These are phyloP conservation scores for Tremella mesenterica DNA, from an alignment of 768 basidiomycete genomes.

Conservation along the genomic window DNA sequence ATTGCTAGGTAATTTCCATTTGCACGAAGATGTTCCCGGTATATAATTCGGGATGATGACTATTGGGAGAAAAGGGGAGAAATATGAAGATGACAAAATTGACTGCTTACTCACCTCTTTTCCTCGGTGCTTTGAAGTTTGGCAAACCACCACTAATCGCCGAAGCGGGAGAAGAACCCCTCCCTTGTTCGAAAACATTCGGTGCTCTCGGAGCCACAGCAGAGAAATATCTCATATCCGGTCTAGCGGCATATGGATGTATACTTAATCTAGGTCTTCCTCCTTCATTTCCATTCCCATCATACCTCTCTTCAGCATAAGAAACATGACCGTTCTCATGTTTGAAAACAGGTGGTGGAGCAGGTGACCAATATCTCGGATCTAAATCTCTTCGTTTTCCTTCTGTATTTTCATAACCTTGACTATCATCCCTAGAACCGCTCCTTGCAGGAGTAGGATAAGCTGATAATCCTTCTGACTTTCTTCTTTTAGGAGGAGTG, in stretches of 20 bases:
- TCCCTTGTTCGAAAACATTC: neutral
- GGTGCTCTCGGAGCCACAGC: neutral
- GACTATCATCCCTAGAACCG: neutral
- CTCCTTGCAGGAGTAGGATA: neutral
- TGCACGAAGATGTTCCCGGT: too few species aligned
- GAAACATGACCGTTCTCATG: neutral
- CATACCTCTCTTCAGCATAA: too few species aligned
- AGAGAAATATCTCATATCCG: conserved; percentile 5
- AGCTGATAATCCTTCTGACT: neutral
- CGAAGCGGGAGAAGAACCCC: conserved; percentile 3
- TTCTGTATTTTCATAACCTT: neutral
- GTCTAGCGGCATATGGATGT: conserved; percentile 9
- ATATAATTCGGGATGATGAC: too few species aligned
- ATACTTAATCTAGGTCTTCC: conserved; percentile 12
- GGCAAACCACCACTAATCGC: neutral
- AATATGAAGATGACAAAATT: neutral
- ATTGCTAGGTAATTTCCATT: too few species aligned
- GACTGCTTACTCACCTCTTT: conserved; percentile 17
- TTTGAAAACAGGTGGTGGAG: neutral
- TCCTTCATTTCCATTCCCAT: too few species aligned
- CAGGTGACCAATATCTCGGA: conserved; percentile 4
- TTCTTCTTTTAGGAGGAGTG: neutral
- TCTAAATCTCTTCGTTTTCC: too few species aligned
- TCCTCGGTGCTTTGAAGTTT: conserved; percentile 20
- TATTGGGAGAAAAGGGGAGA: neutral